Evolutionary conservation across 805 yeast species (phyloP), one percentile per base, ranked within the genome.

Genomic region (Wickerhamiella domercqiae): DNA sequence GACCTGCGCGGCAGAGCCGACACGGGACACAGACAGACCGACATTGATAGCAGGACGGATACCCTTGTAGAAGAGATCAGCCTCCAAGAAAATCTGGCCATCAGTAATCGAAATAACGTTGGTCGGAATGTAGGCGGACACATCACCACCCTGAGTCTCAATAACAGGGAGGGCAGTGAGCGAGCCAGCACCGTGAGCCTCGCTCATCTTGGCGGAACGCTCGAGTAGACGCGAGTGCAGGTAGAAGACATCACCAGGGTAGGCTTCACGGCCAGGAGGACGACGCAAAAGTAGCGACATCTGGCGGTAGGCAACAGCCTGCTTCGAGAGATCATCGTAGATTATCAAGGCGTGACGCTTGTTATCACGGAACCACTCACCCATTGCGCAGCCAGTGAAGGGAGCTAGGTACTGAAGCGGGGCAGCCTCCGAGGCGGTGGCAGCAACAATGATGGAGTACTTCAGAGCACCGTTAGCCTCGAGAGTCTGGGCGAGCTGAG

Each of bases 351-450:
- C 93, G 69, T 90, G 97, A 66, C 68, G 81, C 64, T 94, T 95
- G 68, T 87, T 90, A 75, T 90, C 99, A 77, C 98, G 83, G 93
- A 90, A 90, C 98, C 98, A 90, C 74, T 90, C 99, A 73, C 97
- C 95, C 64, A 90, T 86, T 60, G 99, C 94, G 65, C 94, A 79
- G 54, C 86, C 99, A 56, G 98, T 83, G 94, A 90, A 90, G 66
- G 99, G 99, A 73, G 99, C 97, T 64, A 90, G 71, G 75, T 84
- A 90, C 75, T 90, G 99, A 68, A 90, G 75, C 66, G 98, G 99
- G 66, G 99, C 98, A 56, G 98, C 98, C 75, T 90, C 98, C 48
- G 98, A 90, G 54, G 99, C 99, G 58, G 99, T 90, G 57, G 98
- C 99, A 47, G 98, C 96, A 64, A 90, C 97, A 66, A 90, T 75